Base-by-base conservation (phyloP, 2,329 filamentous ascomycete genomes). In the Epichloe sibirici region DNA sequence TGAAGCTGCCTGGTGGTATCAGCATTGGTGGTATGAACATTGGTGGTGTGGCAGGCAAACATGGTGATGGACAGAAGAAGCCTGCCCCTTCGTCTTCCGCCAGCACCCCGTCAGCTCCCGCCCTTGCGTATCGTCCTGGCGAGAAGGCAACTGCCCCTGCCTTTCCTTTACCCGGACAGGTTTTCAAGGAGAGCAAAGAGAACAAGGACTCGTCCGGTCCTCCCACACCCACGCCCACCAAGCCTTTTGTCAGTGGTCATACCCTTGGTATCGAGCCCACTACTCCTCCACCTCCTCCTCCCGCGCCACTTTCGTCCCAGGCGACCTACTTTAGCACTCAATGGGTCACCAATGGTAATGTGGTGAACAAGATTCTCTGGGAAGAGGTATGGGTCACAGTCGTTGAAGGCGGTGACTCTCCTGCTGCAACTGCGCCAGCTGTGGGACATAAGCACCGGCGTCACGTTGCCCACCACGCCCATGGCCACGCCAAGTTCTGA, bases 1-100 rank as follows among this genome's bases (percentile, higher is more conserved):
- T 72, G 12, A 71, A 74, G 44, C 77, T 95, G 21, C 88, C 89
- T 5, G 88, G 89, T 44, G 75, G 78, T 54, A 68, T 81, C 21
- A 55, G 65, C 28, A 62, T 61, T 31, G 56, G 58, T 13, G 75
- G 78, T 54, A 68, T 81, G 17, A 55, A 65, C 34, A 62, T 61
- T 31, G 56, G 58, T n/a, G 56, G 51, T 17, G 51, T 39, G 40
- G 17, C 15, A 25, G 28, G 11, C 23, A 21, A 31, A 11, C 25
- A 45, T 31, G 40, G 31, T 3, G 1, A 17, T 9, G 44, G 25
- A 39, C 44, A 23, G 38, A 45, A 48, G 5, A 31, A 47, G 38
- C 51, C 51, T 23, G 40, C 42, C 17, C 37, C 50, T 13, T 12
- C 35, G n/a, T n/a, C 40, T 35, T 49, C 58, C 7, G 31, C 51